Evolutionary conservation across 2,329 filamentous ascomycete genomes (phyloP).

Genomic region (Claviceps cyperi): DNA sequence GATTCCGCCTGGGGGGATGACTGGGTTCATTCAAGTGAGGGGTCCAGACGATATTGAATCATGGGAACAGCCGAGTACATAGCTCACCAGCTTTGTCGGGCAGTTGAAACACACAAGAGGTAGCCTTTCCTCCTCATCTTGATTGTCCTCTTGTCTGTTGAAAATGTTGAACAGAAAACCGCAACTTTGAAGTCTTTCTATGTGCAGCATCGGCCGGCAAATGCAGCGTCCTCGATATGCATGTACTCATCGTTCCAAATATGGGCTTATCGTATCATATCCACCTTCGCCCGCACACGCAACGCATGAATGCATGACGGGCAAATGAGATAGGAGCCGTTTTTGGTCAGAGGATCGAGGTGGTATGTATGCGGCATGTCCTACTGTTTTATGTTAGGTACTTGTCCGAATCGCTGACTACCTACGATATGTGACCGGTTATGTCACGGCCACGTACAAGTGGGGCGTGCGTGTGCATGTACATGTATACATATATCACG

Average conservation of each 20-base stretch:
- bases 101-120: neutral
- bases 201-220: neutral
- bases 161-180: neutral
- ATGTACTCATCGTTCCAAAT: neutral
- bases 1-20: no score
- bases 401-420: no score
- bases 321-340: neutral
- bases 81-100: neutral
- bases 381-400: neutral
- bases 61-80: neutral
- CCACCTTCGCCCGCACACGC: conserved; percentile 1
- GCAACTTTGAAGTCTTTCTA: neutral
- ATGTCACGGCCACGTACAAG: no score
- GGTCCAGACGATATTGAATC: neutral
- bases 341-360: neutral
- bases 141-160: no score
- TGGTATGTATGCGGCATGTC: neutral
- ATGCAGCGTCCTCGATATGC: neutral
- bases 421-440: no score
- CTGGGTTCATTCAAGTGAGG: neutral
- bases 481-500: no score
- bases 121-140: no score
- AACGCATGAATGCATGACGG: conserved; percentile 5
- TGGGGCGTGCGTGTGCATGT: no score
- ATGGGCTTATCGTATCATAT: conserved; percentile 2